These are phyloP conservation scores for Leccinum imitatum DNA, from an alignment of 768 basidiomycete genomes.

Conservation along the genomic window DNA sequence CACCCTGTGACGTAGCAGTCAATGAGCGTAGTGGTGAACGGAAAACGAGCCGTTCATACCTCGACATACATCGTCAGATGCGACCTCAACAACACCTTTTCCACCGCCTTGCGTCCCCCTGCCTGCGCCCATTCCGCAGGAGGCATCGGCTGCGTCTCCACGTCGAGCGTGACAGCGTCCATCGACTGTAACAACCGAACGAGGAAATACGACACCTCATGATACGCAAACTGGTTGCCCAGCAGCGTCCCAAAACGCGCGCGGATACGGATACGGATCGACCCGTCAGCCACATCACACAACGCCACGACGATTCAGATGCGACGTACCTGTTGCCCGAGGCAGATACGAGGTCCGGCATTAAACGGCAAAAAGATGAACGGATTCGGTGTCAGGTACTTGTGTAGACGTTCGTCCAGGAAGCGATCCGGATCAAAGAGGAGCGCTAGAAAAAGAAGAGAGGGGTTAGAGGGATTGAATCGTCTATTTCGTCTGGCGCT, in stretches of 20 bases:
- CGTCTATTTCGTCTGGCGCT: neutral
- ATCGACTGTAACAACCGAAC: slow-evolving; percentile 52
- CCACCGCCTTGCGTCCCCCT: slow-evolving; percentile 37
- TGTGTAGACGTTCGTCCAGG: slow-evolving; percentile 54
- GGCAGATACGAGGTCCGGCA: slow-evolving; percentile 64
- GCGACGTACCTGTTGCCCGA: slow-evolving; percentile 47
- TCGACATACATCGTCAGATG: slow-evolving; percentile 45
- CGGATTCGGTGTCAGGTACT: slow-evolving; percentile 55
- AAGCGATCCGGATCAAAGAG: slow-evolving; percentile 67
- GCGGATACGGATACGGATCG: too few relatives aligned
- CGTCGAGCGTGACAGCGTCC: slow-evolving; percentile 40
- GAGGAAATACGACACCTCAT: slow-evolving; percentile 54
- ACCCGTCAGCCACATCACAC: neutral
- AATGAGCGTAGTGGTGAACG: neutral
- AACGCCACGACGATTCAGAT: neutral
- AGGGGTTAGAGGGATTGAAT: neutral
- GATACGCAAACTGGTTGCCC: slow-evolving; percentile 48
- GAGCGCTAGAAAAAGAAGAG: slow-evolving; percentile 15
- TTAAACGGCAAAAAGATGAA: slow-evolving; percentile 73
- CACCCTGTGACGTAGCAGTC: slow-evolving; percentile 11
- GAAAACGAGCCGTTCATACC: slow-evolving; percentile 25
- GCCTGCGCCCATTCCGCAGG: slow-evolving; percentile 35
- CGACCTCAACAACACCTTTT: slow-evolving; percentile 39
- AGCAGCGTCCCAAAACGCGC: neutral
- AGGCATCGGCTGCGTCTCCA: slow-evolving; percentile 35